Base-by-base conservation (phyloP, 805 yeast species). In the Starmerella apis region DNA sequence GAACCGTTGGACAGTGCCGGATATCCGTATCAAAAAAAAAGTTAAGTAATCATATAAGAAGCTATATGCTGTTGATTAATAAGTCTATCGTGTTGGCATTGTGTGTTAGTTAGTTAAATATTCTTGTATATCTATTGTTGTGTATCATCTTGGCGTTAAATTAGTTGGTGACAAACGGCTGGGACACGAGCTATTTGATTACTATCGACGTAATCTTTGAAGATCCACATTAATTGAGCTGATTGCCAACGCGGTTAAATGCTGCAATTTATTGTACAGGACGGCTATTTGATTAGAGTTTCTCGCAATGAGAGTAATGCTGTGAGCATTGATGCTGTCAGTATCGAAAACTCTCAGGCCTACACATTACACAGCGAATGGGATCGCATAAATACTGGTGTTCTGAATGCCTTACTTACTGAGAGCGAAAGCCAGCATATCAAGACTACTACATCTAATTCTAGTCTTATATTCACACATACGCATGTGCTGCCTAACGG, bases 401-500 rank as follows among this genome's bases (percentile, higher is more conserved):
- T 41, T 16, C 5, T 41, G 23, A 10, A 41, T 2, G 44, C 24
- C 5, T 9, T 41, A 32, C 22, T 27, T 10, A n/a, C 22, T 24
- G 16, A 22, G 13, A 7, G 23, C 18, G 24, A 25, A 16, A 9
- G 13, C 23, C n/a, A 8, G 8, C 13, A 16, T 19, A 2, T 41
- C 8, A 11, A 9, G 3, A 28, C 11, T 4, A 10, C 4, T 10
- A 5, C 13, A 7, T 8, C 18, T 6, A 22, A n/a, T 25, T 38
- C 20, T 16, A 44, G 35, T 11, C 44, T 27, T 25, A 37, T 13
- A 22, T 39, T 41, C 18, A 31, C 38, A 7, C 19, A 28, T 16
- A 37, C 30, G 11, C 38, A 39, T 11, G 23, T 20, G 22, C 33
- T 25, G 27, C 18, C 46, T n/a, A 49, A 20, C n/a, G 56, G 56